phyloP scores from a whole-genome alignment of 2,329 filamentous ascomycete genomes.

The Penicillium janthinellum region DNA sequence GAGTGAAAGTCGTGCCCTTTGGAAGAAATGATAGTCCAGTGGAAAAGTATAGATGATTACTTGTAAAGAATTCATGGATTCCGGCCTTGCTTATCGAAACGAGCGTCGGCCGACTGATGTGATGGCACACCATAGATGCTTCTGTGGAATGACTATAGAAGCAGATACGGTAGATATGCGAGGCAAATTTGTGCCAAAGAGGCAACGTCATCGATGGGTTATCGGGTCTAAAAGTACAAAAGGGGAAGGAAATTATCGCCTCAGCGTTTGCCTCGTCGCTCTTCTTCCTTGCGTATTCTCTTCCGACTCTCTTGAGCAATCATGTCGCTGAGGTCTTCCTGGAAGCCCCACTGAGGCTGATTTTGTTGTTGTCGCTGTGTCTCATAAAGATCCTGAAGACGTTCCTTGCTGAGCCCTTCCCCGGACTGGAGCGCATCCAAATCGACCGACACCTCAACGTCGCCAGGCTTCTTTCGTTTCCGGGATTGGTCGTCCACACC shows the following conservation, averaged over 20 bases:
- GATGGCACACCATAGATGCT: not conserved
- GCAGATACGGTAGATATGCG: not conserved
- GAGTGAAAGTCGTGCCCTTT: no score
- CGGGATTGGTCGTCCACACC: slow-evolving; percentile 75
- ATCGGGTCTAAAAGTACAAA: not conserved
- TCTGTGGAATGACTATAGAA: not conserved
- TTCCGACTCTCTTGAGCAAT: slow-evolving; percentile 92
- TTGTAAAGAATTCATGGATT: not conserved
- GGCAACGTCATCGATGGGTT: not conserved
- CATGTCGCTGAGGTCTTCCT: slow-evolving; percentile 93
- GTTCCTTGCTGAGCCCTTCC: slow-evolving; percentile 82
- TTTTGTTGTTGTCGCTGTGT: slow-evolving; percentile 65
- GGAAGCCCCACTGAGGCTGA: slow-evolving; percentile 72
- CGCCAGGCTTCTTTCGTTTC: slow-evolving; percentile 94
- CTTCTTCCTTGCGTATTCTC: slow-evolving; percentile 83
- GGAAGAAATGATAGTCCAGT: no score
- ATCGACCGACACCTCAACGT: slow-evolving; percentile 90
- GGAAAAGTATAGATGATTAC: no score
- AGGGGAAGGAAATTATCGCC: not conserved
- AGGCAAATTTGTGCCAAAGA: not conserved
- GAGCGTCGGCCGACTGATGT: not conserved
- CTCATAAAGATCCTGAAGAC: slow-evolving; percentile 78
- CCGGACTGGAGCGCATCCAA: slow-evolving; percentile 74
- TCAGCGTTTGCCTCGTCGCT: slow-evolving; percentile 65
- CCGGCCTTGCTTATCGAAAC: not conserved